phyloP scores from a whole-genome alignment of 2,329 filamentous ascomycete species.

The Stylonectria norvegica region DNA sequence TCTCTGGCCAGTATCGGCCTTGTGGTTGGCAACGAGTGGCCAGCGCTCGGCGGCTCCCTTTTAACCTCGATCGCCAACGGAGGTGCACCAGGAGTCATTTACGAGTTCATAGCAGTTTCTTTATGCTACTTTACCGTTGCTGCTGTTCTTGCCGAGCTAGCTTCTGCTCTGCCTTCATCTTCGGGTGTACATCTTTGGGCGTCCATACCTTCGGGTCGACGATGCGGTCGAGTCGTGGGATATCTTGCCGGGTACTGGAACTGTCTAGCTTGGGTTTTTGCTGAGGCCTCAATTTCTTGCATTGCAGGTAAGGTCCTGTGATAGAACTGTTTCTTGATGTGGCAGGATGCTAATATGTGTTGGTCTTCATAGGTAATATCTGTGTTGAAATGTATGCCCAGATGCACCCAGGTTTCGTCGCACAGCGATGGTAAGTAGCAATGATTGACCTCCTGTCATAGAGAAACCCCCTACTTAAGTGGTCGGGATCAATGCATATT shows the following conservation, averaged over 20 bases:
- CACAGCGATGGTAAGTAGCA: slow-evolving; percentile 26
- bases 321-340: background rate
- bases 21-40: slow-evolving; percentile 37
- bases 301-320: background rate
- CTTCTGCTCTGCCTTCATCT: slow-evolving; percentile 54
- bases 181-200: slow-evolving; percentile 61
- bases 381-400: slow-evolving; percentile 37
- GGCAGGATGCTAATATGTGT: slow-evolving; percentile 29
- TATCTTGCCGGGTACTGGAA: slow-evolving; percentile 42
- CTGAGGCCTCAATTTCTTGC: slow-evolving; percentile 14
- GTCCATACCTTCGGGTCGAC: slow-evolving; percentile 47
- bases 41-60: slow-evolving; percentile 36
- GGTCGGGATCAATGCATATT: too few species aligned
- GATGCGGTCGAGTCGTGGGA: slow-evolving; percentile 45
- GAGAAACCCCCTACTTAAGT: too few species aligned
- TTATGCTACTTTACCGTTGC: slow-evolving; percentile 54
- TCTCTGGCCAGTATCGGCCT: slow-evolving; percentile 36
- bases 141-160: slow-evolving; percentile 55
- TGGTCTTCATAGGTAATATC: slow-evolving; percentile 34
- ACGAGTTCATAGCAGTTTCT: slow-evolving; percentile 48
- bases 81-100: slow-evolving; percentile 56
- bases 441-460: too few species aligned
- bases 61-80: slow-evolving; percentile 53
- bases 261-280: slow-evolving; percentile 35
- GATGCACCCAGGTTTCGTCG: slow-evolving; percentile 31